These are phyloP conservation scores for Phaffia australis DNA, from an alignment of 768 basidiomycete species.

Conservation along the genomic window DNA sequence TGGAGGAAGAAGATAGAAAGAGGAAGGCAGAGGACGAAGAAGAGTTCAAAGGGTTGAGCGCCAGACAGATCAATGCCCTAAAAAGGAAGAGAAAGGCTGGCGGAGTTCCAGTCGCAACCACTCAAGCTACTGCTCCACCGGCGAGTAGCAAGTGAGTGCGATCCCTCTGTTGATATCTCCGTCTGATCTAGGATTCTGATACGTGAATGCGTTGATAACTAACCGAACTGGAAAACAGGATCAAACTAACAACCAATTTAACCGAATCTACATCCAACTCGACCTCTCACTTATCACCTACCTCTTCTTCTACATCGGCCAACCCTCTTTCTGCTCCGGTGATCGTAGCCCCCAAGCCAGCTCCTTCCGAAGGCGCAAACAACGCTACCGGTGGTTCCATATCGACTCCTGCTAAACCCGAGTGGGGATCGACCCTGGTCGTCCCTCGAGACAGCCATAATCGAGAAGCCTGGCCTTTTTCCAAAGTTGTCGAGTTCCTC, in stretches of 20 bases:
- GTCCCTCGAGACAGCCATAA: conserved; percentile 13
- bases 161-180: background rate
- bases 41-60: conserved; percentile 52
- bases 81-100: conserved; percentile 90
- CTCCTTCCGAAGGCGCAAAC: conserved; percentile 31
- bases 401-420: conserved; percentile 30
- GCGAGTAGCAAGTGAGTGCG: conserved; percentile 30
- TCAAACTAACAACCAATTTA: conserved; percentile 1
- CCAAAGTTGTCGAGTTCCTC: conserved; percentile 60
- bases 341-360: conserved; percentile 39
- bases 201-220: too few species aligned
- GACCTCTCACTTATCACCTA: conserved; percentile 26
- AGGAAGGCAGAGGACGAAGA: conserved; percentile 19
- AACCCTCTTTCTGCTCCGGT: conserved; percentile 27
- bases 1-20: conserved; percentile 28
- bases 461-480: conserved; percentile 33
- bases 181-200: conserved; percentile 38
- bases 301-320: conserved; percentile 18
- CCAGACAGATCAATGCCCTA: conserved; percentile 82
- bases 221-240: too few species aligned
- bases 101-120: conserved; percentile 41
- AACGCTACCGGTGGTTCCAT: conserved; percentile 40
- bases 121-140: conserved; percentile 40
- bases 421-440: conserved; percentile 29
- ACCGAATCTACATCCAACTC: conserved; percentile 22